Evolutionary conservation across 139 green algal species (phyloP), one percentile per base, ranked within the genome.

Genomic region (Volvox reticuliferus): DNA sequence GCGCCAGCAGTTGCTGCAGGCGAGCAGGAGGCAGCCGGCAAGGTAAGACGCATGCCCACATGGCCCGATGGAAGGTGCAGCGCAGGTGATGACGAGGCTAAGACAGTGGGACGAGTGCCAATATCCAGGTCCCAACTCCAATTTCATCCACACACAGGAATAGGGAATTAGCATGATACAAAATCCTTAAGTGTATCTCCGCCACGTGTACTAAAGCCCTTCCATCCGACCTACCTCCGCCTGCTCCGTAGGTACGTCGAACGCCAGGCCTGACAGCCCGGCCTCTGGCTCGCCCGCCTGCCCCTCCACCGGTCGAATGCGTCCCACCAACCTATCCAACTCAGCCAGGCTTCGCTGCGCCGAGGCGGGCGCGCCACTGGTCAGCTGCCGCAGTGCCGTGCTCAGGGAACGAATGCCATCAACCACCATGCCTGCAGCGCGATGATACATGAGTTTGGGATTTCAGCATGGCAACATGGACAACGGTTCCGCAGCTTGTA

Each of bases 191-290:
- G n/a, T n/a, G n/a, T n/a, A n/a, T 55, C 9, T 14, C 44, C 44
- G 44, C 9, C 44, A 9, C 9, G 9, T 55, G 44, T 55, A 55
- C 9, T 55, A 9, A 55, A 55, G 44, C 9, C 44, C 44, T 55
- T 55, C 65, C 65, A 26, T 28, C 12, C 2, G 65, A 35, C 83
- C 32, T 28, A 61, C 21, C 44, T 91, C 79, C 5, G 92, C 94
- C 6, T 81, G 28, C 19, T 84, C 91, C 16, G 93, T 63, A 6
- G 96, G 95, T 91, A 99, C 71, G 91, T 99, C 98, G 88, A 99
- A 99, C 1, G 97, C 96, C 0, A 94, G 96, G 22, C 97, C 97
- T 71, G 93, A 71, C 30, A 79, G 12, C 30, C 86, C 91, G 32
- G 33, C 33, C 30, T 37, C 55, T 2, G 21, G 18, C 55, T 88